These are phyloP conservation scores for Trametes elegans DNA, from an alignment of 768 basidiomycete species.

Conservation along the genomic window DNA sequence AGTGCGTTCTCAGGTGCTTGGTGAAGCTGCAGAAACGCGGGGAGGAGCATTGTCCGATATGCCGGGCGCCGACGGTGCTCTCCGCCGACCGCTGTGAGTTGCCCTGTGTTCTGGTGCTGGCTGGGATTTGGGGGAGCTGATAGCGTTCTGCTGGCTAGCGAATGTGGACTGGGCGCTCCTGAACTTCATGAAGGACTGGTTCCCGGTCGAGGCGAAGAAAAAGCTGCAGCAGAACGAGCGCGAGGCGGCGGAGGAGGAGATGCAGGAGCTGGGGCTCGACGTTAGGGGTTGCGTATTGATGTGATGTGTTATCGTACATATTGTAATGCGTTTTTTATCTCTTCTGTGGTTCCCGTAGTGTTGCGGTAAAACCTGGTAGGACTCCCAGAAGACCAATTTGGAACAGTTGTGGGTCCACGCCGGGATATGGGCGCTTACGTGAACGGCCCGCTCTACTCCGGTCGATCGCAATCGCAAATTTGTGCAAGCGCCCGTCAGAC, in stretches of 20 bases:
- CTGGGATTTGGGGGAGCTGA: too few species aligned
- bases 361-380: too few species aligned
- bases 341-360: too few species aligned
- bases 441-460: too few species aligned
- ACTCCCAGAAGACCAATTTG: too few species aligned
- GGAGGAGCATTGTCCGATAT: conserved; percentile 78
- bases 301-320: conserved; percentile 1
- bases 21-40: conserved; percentile 90
- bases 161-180: conserved; percentile 79
- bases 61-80: conserved; percentile 74
- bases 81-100: conserved; percentile 71
- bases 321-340: too few species aligned
- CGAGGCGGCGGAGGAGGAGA: conserved; percentile 70
- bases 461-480: too few species aligned
- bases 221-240: conserved; percentile 74
- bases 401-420: too few species aligned
- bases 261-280: conserved; percentile 62
- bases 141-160: conserved; percentile 37
- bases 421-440: too few species aligned
- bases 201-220: conserved; percentile 74
- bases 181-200: conserved; percentile 92
- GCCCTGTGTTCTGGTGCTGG: background rate
- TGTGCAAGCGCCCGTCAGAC: background rate
- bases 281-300: conserved; percentile 16
- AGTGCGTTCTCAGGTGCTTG: conserved; percentile 45